Evolutionary conservation across 257 asterid genomes (phyloP).

Genomic region (Gardenia jasminoides): DNA sequence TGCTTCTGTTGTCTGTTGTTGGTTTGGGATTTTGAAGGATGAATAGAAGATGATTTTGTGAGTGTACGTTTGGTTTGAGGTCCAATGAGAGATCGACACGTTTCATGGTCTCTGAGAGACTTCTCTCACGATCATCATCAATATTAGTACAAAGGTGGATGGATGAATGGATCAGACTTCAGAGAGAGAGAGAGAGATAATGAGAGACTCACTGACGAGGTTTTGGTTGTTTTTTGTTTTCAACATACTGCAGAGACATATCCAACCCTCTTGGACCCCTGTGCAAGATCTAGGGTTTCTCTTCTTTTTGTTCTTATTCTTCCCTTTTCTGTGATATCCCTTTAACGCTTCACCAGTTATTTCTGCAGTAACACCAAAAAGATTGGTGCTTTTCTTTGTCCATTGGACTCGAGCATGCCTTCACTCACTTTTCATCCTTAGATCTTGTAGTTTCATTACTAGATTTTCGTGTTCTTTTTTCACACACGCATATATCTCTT

Average conservation of each 20-base stretch:
- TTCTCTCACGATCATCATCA: background rate
- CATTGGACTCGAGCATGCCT: slow-evolving; percentile 36
- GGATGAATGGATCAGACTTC: too few relatives aligned
- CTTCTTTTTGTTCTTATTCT: slow-evolving; percentile 34
- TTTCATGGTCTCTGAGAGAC: slow-evolving; percentile 27
- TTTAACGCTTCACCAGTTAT: slow-evolving; percentile 24
- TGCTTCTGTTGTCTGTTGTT: background rate
- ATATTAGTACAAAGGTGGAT: background rate
- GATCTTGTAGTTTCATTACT: slow-evolving; percentile 41
- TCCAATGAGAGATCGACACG: slow-evolving; percentile 61
- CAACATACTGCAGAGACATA: slow-evolving; percentile 32
- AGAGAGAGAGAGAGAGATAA: slow-evolving; percentile 6
- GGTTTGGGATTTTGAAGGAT: background rate
- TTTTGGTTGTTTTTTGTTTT: slow-evolving; percentile 27
- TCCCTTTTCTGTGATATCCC: slow-evolving; percentile 3
- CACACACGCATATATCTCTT: background rate
- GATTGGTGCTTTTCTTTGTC: slow-evolving; percentile 17
- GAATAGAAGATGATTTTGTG: background rate
- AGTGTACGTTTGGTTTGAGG: background rate
- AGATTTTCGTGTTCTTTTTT: background rate
- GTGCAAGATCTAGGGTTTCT: slow-evolving; percentile 87
- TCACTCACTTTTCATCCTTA: slow-evolving; percentile 32
- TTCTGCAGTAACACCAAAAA: slow-evolving; percentile 9
- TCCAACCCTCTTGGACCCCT: slow-evolving; percentile 51
- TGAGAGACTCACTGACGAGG: slow-evolving; percentile 35